These are phyloP conservation scores for Selaginella moellendorffii DNA, from an alignment of 75 land plant genomes.

Conservation along the genomic window DNA sequence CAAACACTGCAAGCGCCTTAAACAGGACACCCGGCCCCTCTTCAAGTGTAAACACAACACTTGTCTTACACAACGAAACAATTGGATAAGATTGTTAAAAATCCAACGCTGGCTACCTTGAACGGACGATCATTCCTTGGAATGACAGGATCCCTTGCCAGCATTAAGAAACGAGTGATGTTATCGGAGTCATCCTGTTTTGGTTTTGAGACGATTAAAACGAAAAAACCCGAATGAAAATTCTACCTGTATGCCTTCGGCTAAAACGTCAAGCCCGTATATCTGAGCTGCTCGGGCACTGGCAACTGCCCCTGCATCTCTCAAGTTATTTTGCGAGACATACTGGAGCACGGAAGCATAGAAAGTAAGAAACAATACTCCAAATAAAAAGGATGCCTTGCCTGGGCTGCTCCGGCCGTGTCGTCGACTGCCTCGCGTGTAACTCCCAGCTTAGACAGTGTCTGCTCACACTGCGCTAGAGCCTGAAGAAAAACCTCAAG, in stretches of 20 bases:
- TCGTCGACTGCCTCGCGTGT: constrained; percentile 57
- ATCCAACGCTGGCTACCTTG: constrained; percentile 31
- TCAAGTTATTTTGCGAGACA: constrained; percentile 36
- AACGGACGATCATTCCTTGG: constrained; percentile 57
- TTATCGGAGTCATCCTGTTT: constrained; percentile 73
- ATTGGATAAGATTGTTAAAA: background rate
- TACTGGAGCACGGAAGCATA: constrained; percentile 24
- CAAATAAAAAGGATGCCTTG: constrained; percentile 5
- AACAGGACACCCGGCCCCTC: constrained; percentile 88
- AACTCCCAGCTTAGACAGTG: constrained; percentile 46
- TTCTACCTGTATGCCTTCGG: constrained; percentile 65
- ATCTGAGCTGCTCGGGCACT: constrained; percentile 82
- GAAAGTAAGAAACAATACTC: constrained; percentile 11
- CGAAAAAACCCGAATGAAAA: too few species aligned
- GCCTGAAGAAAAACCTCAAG: constrained; percentile 37
- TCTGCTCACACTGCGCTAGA: constrained; percentile 69
- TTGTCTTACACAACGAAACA: constrained; percentile 33
- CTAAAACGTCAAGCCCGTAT: constrained; percentile 70
- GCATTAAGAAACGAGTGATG: constrained; percentile 78
- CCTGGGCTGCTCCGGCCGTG: constrained; percentile 94
- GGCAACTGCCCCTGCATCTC: constrained; percentile 71
- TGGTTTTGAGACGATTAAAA: too few species aligned
- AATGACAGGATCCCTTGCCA: constrained; percentile 85
- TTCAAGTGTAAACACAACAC: constrained; percentile 85
- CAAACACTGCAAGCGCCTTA: constrained; percentile 82